These are phyloP conservation scores for Lactarius pseudohatsudake DNA, from an alignment of 768 basidiomycete species.

Conservation along the genomic window DNA sequence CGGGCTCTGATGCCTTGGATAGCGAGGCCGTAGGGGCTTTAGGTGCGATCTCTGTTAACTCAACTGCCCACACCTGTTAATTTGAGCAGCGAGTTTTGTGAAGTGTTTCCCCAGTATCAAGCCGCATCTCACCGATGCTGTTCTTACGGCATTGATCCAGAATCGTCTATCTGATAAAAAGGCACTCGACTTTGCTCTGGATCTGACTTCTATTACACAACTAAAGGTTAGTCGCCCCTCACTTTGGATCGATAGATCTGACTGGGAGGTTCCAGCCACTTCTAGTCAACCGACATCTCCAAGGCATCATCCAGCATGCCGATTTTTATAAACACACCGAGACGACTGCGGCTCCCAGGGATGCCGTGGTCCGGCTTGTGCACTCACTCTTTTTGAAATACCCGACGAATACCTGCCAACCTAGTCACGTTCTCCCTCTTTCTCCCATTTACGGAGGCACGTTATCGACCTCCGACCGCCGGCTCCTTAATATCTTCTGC, in stretches of 20 bases:
- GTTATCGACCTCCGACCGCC: constrained; percentile 59
- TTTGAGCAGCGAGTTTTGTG: constrained; percentile 23
- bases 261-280: constrained; percentile 48
- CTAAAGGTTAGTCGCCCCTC: constrained; percentile 57
- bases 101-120: constrained; percentile 37
- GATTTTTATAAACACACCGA: constrained; percentile 54
- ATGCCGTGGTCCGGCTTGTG: constrained; percentile 55
- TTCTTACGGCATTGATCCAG: constrained; percentile 64
- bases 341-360: constrained; percentile 37
- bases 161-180: constrained; percentile 47
- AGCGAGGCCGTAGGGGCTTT: constrained; percentile 5
- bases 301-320: constrained; percentile 70
- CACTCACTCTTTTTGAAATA: constrained; percentile 70
- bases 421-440: constrained; percentile 78
- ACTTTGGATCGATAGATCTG: not conserved
- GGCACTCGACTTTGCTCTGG: constrained; percentile 35
- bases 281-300: constrained; percentile 71
- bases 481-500: constrained; percentile 71
- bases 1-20: constrained; percentile 10
- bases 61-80: not conserved
- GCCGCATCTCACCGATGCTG: constrained; percentile 64
- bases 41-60: constrained; percentile 8
- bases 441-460: constrained; percentile 74
- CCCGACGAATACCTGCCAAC: constrained; percentile 82
- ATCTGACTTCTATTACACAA: constrained; percentile 30